Evolutionary conservation across 1,284 basidiomycete genomes (phyloP).

Genomic region (Naganishia sp.): DNA sequence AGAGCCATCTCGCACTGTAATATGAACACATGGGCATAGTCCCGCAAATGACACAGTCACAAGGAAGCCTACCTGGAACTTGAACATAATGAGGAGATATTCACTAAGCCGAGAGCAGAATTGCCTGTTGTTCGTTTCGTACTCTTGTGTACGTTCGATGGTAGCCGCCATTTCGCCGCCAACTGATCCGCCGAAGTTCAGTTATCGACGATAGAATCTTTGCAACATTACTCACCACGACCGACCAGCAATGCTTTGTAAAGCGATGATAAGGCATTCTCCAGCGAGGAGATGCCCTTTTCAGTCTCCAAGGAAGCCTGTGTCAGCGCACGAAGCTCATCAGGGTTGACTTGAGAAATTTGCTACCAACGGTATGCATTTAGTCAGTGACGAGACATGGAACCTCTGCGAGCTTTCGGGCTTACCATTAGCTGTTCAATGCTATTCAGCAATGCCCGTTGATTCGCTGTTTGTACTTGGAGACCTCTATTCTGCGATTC

Average conservation of each 20-base stretch:
- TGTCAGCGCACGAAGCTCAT: slow-evolving; percentile 72
- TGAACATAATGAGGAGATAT: slow-evolving; percentile 86
- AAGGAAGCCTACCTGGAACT: slow-evolving; percentile 65
- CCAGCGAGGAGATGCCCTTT: slow-evolving; percentile 72
- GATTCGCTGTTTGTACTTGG: slow-evolving; percentile 97
- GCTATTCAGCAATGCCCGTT: slow-evolving; percentile 76
- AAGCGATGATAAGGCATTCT: slow-evolving; percentile 80
- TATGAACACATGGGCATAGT: background rate
- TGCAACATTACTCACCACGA: slow-evolving; percentile 60
- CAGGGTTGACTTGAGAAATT: slow-evolving; percentile 86
- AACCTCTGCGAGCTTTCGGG: slow-evolving; percentile 2
- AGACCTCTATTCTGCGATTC: slow-evolving; percentile 95
- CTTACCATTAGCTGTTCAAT: slow-evolving; percentile 79
- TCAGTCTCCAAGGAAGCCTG: slow-evolving; percentile 82
- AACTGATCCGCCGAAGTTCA: slow-evolving; percentile 36
- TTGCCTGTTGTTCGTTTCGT: slow-evolving; percentile 78
- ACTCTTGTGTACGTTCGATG: slow-evolving; percentile 86
- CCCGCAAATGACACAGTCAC: background rate
- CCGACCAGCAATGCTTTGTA: slow-evolving; percentile 95
- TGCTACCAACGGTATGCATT: slow-evolving; percentile 58
- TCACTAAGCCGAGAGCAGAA: slow-evolving; percentile 90
- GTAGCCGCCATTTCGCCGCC: slow-evolving; percentile 85
- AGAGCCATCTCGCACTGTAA: slow-evolving; percentile 52
- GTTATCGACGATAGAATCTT: background rate
- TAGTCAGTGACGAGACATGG: background rate